Evolutionary conservation across 2,329 filamentous ascomycete species (phyloP).

Genomic region (Penicillium sclerotiorum): DNA sequence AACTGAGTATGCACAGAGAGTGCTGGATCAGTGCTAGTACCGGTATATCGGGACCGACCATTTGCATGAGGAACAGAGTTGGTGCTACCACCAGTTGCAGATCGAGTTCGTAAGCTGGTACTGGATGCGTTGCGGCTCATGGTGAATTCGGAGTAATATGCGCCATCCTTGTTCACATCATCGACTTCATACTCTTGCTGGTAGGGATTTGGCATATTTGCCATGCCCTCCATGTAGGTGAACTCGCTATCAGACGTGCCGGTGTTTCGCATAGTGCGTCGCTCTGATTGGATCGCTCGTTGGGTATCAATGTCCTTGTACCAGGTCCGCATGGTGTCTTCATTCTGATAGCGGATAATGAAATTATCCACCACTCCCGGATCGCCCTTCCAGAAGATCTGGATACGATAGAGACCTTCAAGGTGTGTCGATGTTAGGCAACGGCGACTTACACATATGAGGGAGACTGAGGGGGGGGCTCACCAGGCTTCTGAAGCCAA

Average conservation of each 20-base stretch:
- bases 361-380: slow-evolving; percentile 96
- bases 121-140: slow-evolving; percentile 71
- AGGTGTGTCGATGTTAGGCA: no score
- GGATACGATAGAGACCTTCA: slow-evolving; percentile 85
- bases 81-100: slow-evolving; percentile 66
- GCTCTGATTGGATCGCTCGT: slow-evolving; percentile 60
- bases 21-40: slow-evolving; percentile 58
- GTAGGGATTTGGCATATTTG: slow-evolving; percentile 79
- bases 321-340: slow-evolving; percentile 95
- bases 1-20: slow-evolving; percentile 71
- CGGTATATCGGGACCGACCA: slow-evolving; percentile 67
- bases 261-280: slow-evolving; percentile 54
- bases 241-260: slow-evolving; percentile 71
- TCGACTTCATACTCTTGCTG: slow-evolving; percentile 61
- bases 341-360: slow-evolving; percentile 87
- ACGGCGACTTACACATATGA: no score
- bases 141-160: slow-evolving; percentile 52
- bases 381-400: slow-evolving; percentile 98
- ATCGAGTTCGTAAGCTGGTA: slow-evolving; percentile 73
- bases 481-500: slow-evolving; percentile 84
- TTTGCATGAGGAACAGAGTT: slow-evolving; percentile 39
- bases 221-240: slow-evolving; percentile 72
- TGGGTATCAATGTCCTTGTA: slow-evolving; percentile 76
- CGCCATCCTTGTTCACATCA: slow-evolving; percentile 43
- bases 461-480: no score